Base-by-base conservation (phyloP, 768 basidiomycete species). In the Psilocybe sp. region DNA sequence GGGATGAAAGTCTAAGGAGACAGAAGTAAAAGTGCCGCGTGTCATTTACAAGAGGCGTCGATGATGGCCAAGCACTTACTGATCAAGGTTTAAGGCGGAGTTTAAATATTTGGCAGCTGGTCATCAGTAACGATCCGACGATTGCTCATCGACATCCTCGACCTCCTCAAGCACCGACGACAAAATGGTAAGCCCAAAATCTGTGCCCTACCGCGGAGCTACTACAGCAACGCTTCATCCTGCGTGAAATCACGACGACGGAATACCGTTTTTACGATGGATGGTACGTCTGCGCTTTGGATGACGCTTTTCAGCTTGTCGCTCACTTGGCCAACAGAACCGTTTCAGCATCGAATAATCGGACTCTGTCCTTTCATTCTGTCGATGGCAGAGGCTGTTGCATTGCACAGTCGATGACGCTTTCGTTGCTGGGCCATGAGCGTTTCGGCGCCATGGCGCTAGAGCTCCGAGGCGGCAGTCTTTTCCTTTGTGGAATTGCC, bases 401-500 rank as follows among this genome's bases (percentile, higher is more conserved):
- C 38, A 15, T 45, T 42, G 39, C 37, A 47, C 40, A 44, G 34
- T 44, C 54, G 39, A 57, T 55, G 59, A 60, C 48, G 57, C 53
- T 47, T 50, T 45, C 31, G 31, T 9, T 50, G 54, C 58, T 57
- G 60, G 54, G 58, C 54, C 60, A 60, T 64, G 64, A 62, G 48
- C 59, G 48, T 40, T 47, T 42, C 44, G 33, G 49, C 44, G 49
- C 54, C 42, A 46, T 59, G 67, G 65, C 69, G 60, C 68, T 69
- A 75, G 66, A 68, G 78, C 79, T 80, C 79, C 77, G 77, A 75
- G 68, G 72, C 69, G 67, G 69, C 68, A 63, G 65, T 66, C 60
- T 58, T 55, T 54, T 58, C 58, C 59, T 63, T 56, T 53, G 47
- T 49, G 52, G 53, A 58, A 62, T 60, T 47, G 44, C 64, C 59